Conservation (phyloP, 192 early-diverging fungal genomes). For the Dissophora ornata region DNA sequence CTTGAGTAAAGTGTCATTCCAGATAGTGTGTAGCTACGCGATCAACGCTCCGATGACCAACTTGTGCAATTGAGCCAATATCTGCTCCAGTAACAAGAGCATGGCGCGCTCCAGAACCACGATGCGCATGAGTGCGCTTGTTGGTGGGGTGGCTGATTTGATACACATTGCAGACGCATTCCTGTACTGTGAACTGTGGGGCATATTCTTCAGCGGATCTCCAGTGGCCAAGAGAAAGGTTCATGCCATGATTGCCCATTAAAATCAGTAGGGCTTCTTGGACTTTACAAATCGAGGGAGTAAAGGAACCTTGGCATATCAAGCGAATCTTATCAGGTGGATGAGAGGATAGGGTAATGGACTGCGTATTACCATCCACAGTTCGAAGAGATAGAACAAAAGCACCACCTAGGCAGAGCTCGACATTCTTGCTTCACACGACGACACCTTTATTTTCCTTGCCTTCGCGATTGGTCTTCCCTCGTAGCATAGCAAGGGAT, state of each 20-base stretch:
- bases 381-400: constrained; percentile 17
- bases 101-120: background rate
- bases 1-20: background rate
- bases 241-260: no score
- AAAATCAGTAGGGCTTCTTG: no score
- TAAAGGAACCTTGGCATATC: no score
- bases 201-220: no score
- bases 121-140: background rate
- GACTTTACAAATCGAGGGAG: background rate
- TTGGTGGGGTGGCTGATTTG: background rate
- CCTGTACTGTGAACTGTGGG: no score
- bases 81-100: no score
- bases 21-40: constrained; percentile 5
- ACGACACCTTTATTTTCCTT: no score
- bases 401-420: constrained; percentile 3
- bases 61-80: no score
- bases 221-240: no score
- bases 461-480: background rate
- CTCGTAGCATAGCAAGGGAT: constrained; percentile 2
- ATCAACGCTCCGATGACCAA: background rate
- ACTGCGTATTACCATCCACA: background rate
- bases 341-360: no score
- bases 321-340: no score
- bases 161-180: background rate
- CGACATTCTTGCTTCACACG: background rate